Evolutionary conservation across 306 rosid genomes (phyloP).

Genomic region (Cucurbita argyrosperma): DNA sequence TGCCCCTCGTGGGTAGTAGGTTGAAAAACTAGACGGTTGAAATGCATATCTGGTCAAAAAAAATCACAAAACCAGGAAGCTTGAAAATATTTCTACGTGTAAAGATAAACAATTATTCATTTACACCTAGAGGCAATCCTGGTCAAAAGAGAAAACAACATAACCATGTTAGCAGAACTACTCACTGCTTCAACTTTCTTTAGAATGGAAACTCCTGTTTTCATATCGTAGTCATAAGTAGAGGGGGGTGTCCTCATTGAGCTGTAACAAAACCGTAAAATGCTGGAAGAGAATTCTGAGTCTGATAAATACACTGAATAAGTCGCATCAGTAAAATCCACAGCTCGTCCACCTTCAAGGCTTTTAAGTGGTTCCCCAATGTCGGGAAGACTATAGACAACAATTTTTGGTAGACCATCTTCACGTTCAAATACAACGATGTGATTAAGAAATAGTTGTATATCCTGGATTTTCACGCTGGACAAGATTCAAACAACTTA

Average conservation of each 20-base stretch:
- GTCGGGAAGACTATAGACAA: conserved; percentile 53
- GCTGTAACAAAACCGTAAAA: conserved; percentile 66
- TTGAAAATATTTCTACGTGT: not conserved
- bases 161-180: not conserved
- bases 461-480: conserved; percentile 74
- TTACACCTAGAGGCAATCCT: not conserved
- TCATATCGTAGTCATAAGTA: conserved; percentile 85
- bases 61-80: not conserved
- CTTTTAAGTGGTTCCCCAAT: conserved; percentile 44
- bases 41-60: not conserved
- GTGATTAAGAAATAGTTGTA: conserved; percentile 55
- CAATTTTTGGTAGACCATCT: conserved; percentile 66
- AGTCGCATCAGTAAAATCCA: conserved; percentile 57
- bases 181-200: conserved; percentile 77
- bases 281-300: conserved; percentile 55
- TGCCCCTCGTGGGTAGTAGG: not conserved
- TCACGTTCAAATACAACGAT: conserved; percentile 63
- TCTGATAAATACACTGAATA: conserved; percentile 42
- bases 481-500: conserved; percentile 16
- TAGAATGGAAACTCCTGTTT: conserved; percentile 41
- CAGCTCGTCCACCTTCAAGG: conserved; percentile 46
- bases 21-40: not conserved
- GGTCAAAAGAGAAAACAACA: not conserved
- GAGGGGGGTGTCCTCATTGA: conserved; percentile 77
- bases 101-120: not conserved